Conservation (phyloP, 2,329 filamentous ascomycete species). For the Alternaria burnsii region DNA sequence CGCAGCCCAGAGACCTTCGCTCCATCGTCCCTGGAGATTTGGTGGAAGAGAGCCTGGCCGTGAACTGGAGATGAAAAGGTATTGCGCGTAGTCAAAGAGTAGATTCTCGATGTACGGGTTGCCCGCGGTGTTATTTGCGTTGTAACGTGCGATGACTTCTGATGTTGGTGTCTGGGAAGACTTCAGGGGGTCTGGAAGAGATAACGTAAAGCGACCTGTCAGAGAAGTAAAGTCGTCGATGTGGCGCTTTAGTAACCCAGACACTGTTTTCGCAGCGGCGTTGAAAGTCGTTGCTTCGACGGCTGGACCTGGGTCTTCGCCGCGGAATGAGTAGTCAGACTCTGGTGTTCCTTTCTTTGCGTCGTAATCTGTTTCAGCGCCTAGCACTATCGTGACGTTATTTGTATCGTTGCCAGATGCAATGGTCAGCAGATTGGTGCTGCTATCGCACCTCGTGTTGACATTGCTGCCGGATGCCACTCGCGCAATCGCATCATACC, state of each 20-base stretch:
- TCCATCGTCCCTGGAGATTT: slow-evolving; percentile 67
- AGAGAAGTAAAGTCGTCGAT: slow-evolving; percentile 55
- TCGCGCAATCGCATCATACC: slow-evolving; percentile 53
- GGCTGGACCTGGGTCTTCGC: slow-evolving; percentile 54
- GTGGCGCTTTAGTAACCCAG: slow-evolving; percentile 48
- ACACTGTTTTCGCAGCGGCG: slow-evolving; percentile 48
- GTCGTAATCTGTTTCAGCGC: slow-evolving; percentile 61
- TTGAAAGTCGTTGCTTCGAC: slow-evolving; percentile 49
- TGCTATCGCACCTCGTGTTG: slow-evolving; percentile 20
- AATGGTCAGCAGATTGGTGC: slow-evolving; percentile 19
- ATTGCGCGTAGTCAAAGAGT: slow-evolving; percentile 63
- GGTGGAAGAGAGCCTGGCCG: slow-evolving; percentile 61
- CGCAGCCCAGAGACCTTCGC: slow-evolving; percentile 54
- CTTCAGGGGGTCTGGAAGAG: slow-evolving; percentile 56
- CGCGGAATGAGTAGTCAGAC: slow-evolving; percentile 59
- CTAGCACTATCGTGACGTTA: slow-evolving; percentile 54
- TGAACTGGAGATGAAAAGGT: slow-evolving; percentile 65
- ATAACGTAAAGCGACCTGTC: slow-evolving; percentile 53
- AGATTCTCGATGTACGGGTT: slow-evolving; percentile 64
- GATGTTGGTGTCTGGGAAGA: slow-evolving; percentile 55
- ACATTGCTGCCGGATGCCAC: slow-evolving; percentile 29
- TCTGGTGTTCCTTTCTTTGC: slow-evolving; percentile 58
- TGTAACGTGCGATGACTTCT: slow-evolving; percentile 42
- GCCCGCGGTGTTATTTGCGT: slow-evolving; percentile 36
- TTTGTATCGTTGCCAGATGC: slow-evolving; percentile 20